Evolutionary conservation across 2,329 filamentous ascomycete genomes (phyloP).

Genomic region (Hysterium pulicare): DNA sequence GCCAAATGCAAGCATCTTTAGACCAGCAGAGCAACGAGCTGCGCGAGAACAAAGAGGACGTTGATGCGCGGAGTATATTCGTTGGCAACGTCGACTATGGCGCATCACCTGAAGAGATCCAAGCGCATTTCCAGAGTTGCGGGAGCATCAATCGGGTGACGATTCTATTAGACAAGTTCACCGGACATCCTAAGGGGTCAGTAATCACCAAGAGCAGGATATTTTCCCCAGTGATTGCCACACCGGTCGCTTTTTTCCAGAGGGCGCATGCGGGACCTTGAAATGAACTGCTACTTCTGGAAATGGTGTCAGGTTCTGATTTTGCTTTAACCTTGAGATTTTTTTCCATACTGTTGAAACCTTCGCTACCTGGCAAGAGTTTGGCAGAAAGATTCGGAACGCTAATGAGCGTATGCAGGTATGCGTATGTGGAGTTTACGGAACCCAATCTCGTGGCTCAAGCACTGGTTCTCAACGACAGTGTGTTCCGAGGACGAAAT

Average conservation of each 20-base stretch:
- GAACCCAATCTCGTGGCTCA: slow-evolving; percentile 91
- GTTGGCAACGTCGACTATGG: slow-evolving; percentile 99
- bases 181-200: slow-evolving; percentile 98
- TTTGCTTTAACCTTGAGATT: too few relatives aligned
- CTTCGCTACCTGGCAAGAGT: slow-evolving; percentile 57
- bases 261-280: neutral
- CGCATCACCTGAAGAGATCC: slow-evolving; percentile 94
- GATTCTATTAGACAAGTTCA: slow-evolving; percentile 96
- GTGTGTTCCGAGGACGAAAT: slow-evolving; percentile 88
- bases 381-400: slow-evolving; percentile 53
- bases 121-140: slow-evolving; percentile 96
- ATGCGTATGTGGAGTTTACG: slow-evolving; percentile 97
- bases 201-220: slow-evolving; percentile 45
- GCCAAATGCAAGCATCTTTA: slow-evolving; percentile 58
- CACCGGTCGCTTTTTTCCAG: neutral
- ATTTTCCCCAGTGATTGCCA: slow-evolving; percentile 17
- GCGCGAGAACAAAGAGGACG: slow-evolving; percentile 89
- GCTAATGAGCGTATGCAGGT: slow-evolving; percentile 60
- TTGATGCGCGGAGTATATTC: slow-evolving; percentile 94
- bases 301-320: neutral
- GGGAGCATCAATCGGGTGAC: slow-evolving; percentile 98
- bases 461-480: slow-evolving; percentile 93
- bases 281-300: neutral
- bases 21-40: slow-evolving; percentile 82
- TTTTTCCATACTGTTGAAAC: slow-evolving; percentile 11